Evolutionary conservation across 257 asterid genomes (phyloP), one percentile per base, ranked within the genome.

Genomic region (Orobanche coerulescens): DNA sequence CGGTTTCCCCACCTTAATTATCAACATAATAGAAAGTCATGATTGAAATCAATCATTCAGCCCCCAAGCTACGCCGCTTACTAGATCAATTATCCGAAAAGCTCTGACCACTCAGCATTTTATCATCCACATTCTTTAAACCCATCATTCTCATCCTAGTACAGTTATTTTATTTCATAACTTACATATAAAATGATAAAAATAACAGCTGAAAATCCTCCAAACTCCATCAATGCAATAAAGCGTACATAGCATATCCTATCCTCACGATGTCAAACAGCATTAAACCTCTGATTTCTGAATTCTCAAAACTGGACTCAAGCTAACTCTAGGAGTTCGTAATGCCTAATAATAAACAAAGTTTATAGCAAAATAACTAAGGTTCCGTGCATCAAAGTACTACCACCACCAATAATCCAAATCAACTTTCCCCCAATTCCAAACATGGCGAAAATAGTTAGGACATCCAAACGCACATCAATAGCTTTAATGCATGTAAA

Each of bases 111-210:
- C 18, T 25, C 20, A 30, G 30, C 64, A 14, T 3, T 24, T 26
- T 52, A 54, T 53, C 46, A n/a, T 20, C 73, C 46, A 51, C 53
- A 57, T 36, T 15, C 20, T 36, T 58, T 48, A n/a, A n/a, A 57
- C 42, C 52, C 28, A 58, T 58, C 25, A 8, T 44, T 57, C 31
- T 12, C 31, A 30, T 23, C 59, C 1, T 37, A 56, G 25, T 14
- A 11, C 30, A 31, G 23, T 18, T 33, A 37, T 52, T 51, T 18
- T 33, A 37, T 52, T 51, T 23, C 36, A 48, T 15, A 46, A 47
- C 30, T 1, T 1, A 61, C 37, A 26, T 14, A 25, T 9, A n/a
- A n/a, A n/a, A n/a, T n/a, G n/a, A n/a, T n/a, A n/a, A n/a, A 34
- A 60, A 42, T 40, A 6, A 20, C 15, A 22, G 47, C 36, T 58